These are phyloP conservation scores for Gynochthodes officinalis DNA, from an alignment of 257 asterid species.

Conservation along the genomic window DNA sequence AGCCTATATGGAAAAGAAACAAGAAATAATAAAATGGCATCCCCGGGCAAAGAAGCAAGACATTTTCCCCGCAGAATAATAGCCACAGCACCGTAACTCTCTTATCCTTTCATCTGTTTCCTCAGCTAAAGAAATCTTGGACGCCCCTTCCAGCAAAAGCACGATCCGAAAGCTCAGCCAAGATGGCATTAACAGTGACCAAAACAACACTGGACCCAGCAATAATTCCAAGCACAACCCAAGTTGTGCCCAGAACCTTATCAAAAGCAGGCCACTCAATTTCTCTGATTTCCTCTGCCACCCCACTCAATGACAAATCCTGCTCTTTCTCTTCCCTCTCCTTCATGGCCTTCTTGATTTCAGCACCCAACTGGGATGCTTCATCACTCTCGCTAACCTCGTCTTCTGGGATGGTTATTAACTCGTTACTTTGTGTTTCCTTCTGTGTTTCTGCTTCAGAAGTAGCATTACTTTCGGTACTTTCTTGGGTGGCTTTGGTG, in stretches of 20 bases:
- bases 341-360: conserved; percentile 66
- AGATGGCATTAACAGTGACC: conserved; percentile 89
- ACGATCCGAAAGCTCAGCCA: conserved; percentile 85
- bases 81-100: not conserved
- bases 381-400: conserved; percentile 15
- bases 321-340: conserved; percentile 42
- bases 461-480: conserved; percentile 11
- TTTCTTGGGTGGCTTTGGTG: conserved; percentile 45
- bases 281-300: conserved; percentile 72
- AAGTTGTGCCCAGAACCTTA: conserved; percentile 82
- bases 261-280: conserved; percentile 90
- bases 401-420: conserved; percentile 9
- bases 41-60: not conserved
- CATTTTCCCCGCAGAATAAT: not conserved
- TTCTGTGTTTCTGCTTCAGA: conserved; percentile 20
- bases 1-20: not conserved
- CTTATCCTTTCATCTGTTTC: not conserved
- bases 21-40: not conserved
- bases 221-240: conserved; percentile 80
- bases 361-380: conserved; percentile 54
- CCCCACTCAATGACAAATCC: conserved; percentile 56
- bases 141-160: conserved; percentile 79
- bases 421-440: conserved; percentile 1
- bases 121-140: conserved; percentile 83
- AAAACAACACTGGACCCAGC: conserved; percentile 96